phyloP scores from a whole-genome alignment of 108 stramenopile genomes.

The Conticribra guillardii region DNA sequence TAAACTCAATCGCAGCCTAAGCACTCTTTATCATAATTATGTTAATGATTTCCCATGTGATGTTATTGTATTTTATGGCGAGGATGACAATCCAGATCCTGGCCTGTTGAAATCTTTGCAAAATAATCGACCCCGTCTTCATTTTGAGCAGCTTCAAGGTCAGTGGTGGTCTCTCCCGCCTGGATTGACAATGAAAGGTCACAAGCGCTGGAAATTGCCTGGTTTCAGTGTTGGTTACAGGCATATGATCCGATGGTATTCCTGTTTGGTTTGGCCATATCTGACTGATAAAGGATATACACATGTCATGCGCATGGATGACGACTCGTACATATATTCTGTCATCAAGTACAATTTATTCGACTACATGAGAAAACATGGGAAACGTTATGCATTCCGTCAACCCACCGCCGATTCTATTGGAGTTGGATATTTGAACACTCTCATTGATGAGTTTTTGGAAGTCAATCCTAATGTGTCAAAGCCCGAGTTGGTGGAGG shows the following conservation, averaged over 20 bases:
- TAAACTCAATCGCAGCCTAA: conserved; percentile 32
- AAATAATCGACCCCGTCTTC: neutral
- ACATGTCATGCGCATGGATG: conserved; percentile 78
- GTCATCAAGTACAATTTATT: conserved; percentile 67
- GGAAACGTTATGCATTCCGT: conserved; percentile 67
- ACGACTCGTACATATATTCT: conserved; percentile 72
- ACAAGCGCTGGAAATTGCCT: conserved; percentile 5
- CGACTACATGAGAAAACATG: conserved; percentile 56
- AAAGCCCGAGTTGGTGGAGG: conserved; percentile 29
- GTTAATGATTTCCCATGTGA: conserved; percentile 15
- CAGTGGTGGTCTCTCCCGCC: conserved; percentile 3
- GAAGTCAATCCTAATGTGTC: conserved; percentile 16
- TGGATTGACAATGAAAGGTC: neutral
- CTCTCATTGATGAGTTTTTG: conserved; percentile 5
- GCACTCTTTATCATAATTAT: conserved; percentile 59
- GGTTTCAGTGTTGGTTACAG: conserved; percentile 39
- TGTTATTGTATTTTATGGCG: conserved; percentile 6
- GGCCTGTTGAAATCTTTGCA: neutral
- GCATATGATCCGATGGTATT: conserved; percentile 71
- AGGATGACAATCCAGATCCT: neutral
- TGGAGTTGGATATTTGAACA: conserved; percentile 28
- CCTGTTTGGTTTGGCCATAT: conserved; percentile 44
- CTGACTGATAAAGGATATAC: conserved; percentile 51
- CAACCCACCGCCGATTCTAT: conserved; percentile 64
- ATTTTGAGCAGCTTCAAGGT: neutral